Conservation (phyloP, 2,329 filamentous ascomycete genomes). For the Fusarium sterilihyphosum region DNA sequence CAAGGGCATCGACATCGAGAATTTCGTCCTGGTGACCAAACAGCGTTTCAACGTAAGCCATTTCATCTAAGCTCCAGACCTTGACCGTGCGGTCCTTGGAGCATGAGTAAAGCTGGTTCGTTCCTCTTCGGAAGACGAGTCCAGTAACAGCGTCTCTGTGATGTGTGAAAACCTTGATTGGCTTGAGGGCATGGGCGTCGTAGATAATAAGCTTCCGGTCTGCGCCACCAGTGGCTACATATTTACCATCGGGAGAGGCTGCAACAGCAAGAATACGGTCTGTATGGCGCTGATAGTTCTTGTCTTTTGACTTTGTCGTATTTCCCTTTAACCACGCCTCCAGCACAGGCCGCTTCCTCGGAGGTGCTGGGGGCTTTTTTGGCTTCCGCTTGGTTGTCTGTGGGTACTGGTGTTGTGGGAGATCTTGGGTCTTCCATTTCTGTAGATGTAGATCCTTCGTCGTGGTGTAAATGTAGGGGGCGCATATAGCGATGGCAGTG, state of each 20-base stretch:
- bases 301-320: slow-evolving; percentile 67
- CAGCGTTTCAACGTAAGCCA: slow-evolving; percentile 93
- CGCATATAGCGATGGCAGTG: slow-evolving; percentile 81
- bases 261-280: slow-evolving; percentile 84
- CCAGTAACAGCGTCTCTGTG: slow-evolving; percentile 90
- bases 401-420: slow-evolving; percentile 68
- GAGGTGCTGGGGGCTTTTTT: slow-evolving; percentile 66
- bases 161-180: slow-evolving; percentile 86
- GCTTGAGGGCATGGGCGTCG: slow-evolving; percentile 81
- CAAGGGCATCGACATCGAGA: slow-evolving; percentile 82
- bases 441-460: slow-evolving; percentile 85
- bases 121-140: slow-evolving; percentile 84
- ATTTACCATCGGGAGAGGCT: slow-evolving; percentile 89
- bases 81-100: slow-evolving; percentile 95
- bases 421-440: slow-evolving; percentile 86
- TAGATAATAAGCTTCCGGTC: slow-evolving; percentile 89
- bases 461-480: slow-evolving; percentile 87
- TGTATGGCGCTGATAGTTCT: slow-evolving; percentile 79
- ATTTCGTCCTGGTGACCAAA: slow-evolving; percentile 97
- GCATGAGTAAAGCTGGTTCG: slow-evolving; percentile 91
- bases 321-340: slow-evolving; percentile 72
- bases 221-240: slow-evolving; percentile 86
- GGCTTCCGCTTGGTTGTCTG: slow-evolving; percentile 68
- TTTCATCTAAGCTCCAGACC: slow-evolving; percentile 90
- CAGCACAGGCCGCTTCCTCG: slow-evolving; percentile 70